phyloP scores from a whole-genome alignment of 192 early-diverging fungal genomes.

The Lobosporangium transversale region DNA sequence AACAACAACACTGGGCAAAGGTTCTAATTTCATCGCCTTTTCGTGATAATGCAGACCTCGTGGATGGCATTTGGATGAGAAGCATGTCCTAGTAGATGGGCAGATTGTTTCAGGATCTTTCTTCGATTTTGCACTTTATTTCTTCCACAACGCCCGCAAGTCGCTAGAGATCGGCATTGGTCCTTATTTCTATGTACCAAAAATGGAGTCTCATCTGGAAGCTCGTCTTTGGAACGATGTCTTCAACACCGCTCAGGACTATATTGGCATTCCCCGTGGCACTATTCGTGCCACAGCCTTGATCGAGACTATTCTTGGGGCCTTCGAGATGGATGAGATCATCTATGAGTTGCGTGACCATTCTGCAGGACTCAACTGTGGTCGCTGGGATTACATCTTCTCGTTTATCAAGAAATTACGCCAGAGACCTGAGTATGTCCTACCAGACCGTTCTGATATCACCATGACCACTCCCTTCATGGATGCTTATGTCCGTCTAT shows the following conservation, averaged over 20 bases:
- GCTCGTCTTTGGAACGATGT: constrained; percentile 99
- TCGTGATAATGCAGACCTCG: constrained; percentile 70
- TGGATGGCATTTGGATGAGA: constrained; percentile 99
- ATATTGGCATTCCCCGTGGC: constrained; percentile 87
- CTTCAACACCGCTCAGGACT: constrained; percentile 96
- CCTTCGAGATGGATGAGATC: constrained; percentile 99
- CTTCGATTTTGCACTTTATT: constrained; percentile 98
- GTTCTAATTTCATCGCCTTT: not conserved
- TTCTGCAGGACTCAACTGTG: constrained; percentile 99
- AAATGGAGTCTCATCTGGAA: constrained; percentile 98
- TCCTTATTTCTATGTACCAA: constrained; percentile 99
- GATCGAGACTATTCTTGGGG: constrained; percentile 97
- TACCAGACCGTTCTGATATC: constrained; percentile 92
- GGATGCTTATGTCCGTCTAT: constrained; percentile 95
- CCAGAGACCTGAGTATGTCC: constrained; percentile 82
- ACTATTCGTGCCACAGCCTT: constrained; percentile 96
- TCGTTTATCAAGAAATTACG: constrained; percentile 98
- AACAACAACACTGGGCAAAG: no score
- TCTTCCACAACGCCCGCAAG: constrained; percentile 97
- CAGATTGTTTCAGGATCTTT: constrained; percentile 93
- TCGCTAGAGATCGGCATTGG: constrained; percentile 85
- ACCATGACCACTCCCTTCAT: constrained; percentile 97
- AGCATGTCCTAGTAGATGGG: constrained; percentile 92
- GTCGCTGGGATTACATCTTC: constrained; percentile 99
- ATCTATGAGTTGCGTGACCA: constrained; percentile 99